Evolutionary conservation across 129 eudicot species (phyloP), one percentile per base, ranked within the genome.

Genomic region (Chrysanthemum seticuspe): DNA sequence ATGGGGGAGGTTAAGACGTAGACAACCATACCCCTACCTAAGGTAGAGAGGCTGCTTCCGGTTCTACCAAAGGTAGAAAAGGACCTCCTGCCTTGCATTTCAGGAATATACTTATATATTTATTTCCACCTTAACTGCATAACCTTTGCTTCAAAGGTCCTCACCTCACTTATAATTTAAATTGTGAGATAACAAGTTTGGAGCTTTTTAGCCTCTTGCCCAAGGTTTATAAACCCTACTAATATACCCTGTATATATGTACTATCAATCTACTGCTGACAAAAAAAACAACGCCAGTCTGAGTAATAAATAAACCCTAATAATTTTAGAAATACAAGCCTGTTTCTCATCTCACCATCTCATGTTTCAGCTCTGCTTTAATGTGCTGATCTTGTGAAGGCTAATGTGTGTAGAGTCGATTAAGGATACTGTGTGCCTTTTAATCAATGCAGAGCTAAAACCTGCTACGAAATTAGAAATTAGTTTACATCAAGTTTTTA

Each of bases 351-450:
- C 36, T 31, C 36, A 31, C 36, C 36, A 31, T 31, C 36, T 31
- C 44, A 71, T 58, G 15, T 44, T 58, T 72, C 23, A 19, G 21
- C 57, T 58, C 16, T 19, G 10, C 13, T 58, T 72, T 40, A 4
- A 71, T 57, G 44, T 15, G 56, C 44, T 54, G 59, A 69, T 69
- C 62, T 52, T 70, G 53, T 56, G 36, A 57, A 40, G 55, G 53
- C 49, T 36, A 56, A 56, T 56, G 65, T 16, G 62, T 70, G 61
- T 56, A 16, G 16, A 10, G 61, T 55, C 23, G 48, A 14, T 18
- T 8, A 18, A 6, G 62, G 40, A 59, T 72, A 59, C 6, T 15
- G 19, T 72, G 58, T 10, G 9, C 68, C 68, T 60, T 72, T 59
- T 36, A 21, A 4, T 29, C 29, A n/a, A 25, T 49, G 63, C 59